Base-by-base conservation (phyloP, 768 basidiomycete genomes). In the Dentipellis fragilis region DNA sequence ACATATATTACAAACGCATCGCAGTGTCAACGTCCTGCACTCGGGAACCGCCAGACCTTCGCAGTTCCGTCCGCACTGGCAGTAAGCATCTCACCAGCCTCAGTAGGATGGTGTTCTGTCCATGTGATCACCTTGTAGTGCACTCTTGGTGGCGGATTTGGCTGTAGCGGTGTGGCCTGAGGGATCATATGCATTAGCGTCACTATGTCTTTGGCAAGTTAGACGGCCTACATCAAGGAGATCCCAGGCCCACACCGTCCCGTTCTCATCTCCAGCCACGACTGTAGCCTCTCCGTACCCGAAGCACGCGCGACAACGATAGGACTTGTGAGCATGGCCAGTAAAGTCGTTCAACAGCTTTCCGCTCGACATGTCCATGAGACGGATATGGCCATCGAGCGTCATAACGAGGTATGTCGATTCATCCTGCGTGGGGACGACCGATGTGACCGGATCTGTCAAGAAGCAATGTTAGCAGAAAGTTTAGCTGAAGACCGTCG, bases 181-280 rank as follows among this genome's bases (percentile, higher is more conserved):
- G 19, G 42, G 21, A 21, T 7, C 9, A 23, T 12, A 51, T 45
- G 48, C 45, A 22, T 38, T 23, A 37, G 23, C 21, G 37, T 11
- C 12, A 34, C 1, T 17, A 19, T 10, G 51, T 29, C 21, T 22
- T 42, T 36, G 34, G 4, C 47, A 47, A 50, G 36, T 42, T 47
- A 51, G 52, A 47, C 45, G 17, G 71, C 81, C 65, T 69, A 94
- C 94, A 67, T 91, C 88, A 19, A 97, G 79, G 57, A 97, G 73
- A 62, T 95, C 91, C 94, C 94, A 99, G 42, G 82, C 82, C 91
- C 92, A 96, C 2, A 99, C 73, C 58, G 70, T 72, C 0, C 96
- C 96, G 8, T 85, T 79, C 69, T 97, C 96, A 66, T 98, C 96
- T 9, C 96, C 96, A 58, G 81, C 85, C 4, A 95, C 66, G 14